These are phyloP conservation scores for Garcia nutans DNA, from an alignment of 345 rosid genomes.

Conservation along the genomic window DNA sequence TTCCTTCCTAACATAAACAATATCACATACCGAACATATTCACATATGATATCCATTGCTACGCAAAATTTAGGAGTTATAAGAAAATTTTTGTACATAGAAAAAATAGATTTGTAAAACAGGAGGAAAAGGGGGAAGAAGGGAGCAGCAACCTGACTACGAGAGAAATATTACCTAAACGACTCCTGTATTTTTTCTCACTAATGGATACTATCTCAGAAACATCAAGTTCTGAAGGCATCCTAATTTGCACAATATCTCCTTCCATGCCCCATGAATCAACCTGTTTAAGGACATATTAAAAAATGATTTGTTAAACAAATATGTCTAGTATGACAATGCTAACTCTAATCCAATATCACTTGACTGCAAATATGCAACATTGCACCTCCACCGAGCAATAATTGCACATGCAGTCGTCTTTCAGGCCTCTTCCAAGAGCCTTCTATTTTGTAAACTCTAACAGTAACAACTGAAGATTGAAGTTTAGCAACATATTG, in stretches of 20 bases:
- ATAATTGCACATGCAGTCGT: slow-evolving; percentile 56
- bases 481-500: slow-evolving; percentile 62
- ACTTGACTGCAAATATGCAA: slow-evolving; percentile 34
- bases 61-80: background rate
- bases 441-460: slow-evolving; percentile 66
- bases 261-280: slow-evolving; percentile 89
- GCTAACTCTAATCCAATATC: background rate
- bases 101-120: background rate
- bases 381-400: slow-evolving; percentile 83
- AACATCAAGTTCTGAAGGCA: slow-evolving; percentile 58
- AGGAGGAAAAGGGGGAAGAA: background rate
- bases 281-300: slow-evolving; percentile 45
- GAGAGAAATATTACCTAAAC: slow-evolving; percentile 52
- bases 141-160: background rate
- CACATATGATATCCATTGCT: background rate
- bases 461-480: slow-evolving; percentile 57
- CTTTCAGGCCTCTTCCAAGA: slow-evolving; percentile 81
- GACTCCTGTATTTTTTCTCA: slow-evolving; percentile 47
- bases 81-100: background rate
- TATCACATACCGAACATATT: background rate
- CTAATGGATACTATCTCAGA: slow-evolving; percentile 43
- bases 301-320: background rate
- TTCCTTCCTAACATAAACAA: no score
- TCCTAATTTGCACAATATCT: slow-evolving; percentile 49
- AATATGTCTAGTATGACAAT: background rate